A percentile compares a stretch with the other conserved stretches of the same genome.
These are phyloP conservation scores for Daldinia decipiens DNA, from an alignment of 495 filamentous ascomycete species.

Conservation along the genomic window DNA sequence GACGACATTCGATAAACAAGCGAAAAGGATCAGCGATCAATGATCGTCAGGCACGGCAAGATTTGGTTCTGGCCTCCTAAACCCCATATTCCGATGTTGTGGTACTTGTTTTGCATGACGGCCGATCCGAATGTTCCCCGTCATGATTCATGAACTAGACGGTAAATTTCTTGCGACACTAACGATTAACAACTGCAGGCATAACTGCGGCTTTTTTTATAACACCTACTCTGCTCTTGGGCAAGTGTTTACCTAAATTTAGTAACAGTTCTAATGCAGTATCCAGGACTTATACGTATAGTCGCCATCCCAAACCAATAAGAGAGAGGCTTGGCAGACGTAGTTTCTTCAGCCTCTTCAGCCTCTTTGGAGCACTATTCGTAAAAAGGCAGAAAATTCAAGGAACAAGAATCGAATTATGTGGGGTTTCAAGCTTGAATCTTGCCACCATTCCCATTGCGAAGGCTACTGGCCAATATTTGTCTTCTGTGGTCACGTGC, in stretches of 20 bases:
- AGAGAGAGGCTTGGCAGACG: constrained; percentile 5
- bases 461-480: not conserved
- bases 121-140: constrained; percentile 22
- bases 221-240: not conserved
- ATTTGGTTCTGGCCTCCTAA: constrained; percentile 28
- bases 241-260: too few relatives aligned
- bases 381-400: constrained; percentile 2
- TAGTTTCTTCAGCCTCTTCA: constrained; percentile 25
- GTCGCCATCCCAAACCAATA: constrained; percentile 7
- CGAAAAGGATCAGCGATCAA: constrained; percentile 24
- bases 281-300: not conserved
- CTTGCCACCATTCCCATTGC: not conserved
- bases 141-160: not conserved
- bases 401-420: not conserved
- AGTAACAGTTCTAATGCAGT: not conserved
- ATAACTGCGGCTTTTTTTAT: not conserved
- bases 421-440: not conserved
- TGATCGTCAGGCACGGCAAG: constrained; percentile 42
- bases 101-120: constrained; percentile 23
- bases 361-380: constrained; percentile 7
- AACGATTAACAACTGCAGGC: not conserved
- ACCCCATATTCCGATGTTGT: constrained; percentile 25
- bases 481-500: not conserved
- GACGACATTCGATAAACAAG: constrained; percentile 5
- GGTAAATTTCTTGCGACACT: not conserved